Conservation (phyloP, 177 flowering plant genomes). For the Vitis hybrid region DNA sequence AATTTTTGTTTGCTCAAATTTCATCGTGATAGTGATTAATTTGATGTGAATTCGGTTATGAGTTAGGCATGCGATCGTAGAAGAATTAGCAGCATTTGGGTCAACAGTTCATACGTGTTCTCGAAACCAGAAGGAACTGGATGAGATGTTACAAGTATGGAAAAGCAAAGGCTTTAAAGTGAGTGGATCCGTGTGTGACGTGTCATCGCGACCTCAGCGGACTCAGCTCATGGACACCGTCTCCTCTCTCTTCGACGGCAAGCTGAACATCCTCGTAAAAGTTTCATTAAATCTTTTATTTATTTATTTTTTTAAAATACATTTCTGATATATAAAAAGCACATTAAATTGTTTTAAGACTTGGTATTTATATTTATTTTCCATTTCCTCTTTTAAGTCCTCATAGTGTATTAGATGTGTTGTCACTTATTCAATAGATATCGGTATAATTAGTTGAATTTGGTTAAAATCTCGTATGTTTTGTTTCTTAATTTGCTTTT, state of each 20-base stretch:
- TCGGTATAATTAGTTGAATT: no score
- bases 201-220: slow-evolving; percentile 28
- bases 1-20: background rate
- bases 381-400: no score
- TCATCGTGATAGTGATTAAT: background rate
- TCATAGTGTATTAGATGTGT: no score
- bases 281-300: slow-evolving; percentile 4
- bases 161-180: slow-evolving; percentile 45
- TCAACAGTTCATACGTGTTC: slow-evolving; percentile 55
- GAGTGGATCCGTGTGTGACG: slow-evolving; percentile 54
- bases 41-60: background rate
- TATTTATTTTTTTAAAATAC: no score
- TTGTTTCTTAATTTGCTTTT: no score
- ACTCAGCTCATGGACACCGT: slow-evolving; percentile 44
- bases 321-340: no score
- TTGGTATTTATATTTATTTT: no score
- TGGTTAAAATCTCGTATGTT: no score
- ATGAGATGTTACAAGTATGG: slow-evolving; percentile 42
- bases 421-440: no score
- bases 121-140: slow-evolving; percentile 40
- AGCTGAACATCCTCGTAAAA: slow-evolving; percentile 63
- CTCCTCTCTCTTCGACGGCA: slow-evolving; percentile 47
- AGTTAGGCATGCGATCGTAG: slow-evolving; percentile 52
- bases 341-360: no score
- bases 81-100: slow-evolving; percentile 57